Percentiles rank a stretch among this genome's conserved stretches.
Evolutionary conservation across 2,329 filamentous ascomycete genomes (phyloP).

Genomic region (Colletotrichum destructivum): DNA sequence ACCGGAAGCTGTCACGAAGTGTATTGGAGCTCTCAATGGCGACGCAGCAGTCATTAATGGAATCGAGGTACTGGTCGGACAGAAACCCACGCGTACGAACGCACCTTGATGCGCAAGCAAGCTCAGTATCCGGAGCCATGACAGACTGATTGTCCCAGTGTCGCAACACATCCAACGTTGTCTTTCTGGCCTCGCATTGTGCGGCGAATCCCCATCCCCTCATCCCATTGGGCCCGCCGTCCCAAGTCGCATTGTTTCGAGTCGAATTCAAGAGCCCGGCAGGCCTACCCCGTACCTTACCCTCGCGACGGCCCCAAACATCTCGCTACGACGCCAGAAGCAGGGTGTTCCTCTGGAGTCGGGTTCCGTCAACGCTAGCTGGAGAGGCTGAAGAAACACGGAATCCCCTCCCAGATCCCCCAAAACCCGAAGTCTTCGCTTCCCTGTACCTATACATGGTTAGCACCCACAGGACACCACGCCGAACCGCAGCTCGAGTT

Average conservation of each 20-base stretch:
- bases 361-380: not conserved
- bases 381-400: conserved; percentile 5
- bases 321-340: conserved; percentile 3
- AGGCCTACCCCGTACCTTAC: not conserved
- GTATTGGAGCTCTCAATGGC: too few relatives aligned
- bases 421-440: not conserved
- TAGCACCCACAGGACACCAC: conserved; percentile 14
- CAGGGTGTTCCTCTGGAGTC: conserved; percentile 23
- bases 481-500: conserved; percentile 8
- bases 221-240: conserved; percentile 53
- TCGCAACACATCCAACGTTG: not conserved
- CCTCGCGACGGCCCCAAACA: conserved; percentile 1
- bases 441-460: not conserved
- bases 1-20: too few relatives aligned
- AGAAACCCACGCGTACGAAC: not conserved
- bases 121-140: not conserved
- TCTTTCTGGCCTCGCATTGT: not conserved
- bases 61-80: not conserved
- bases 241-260: conserved; percentile 53
- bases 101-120: not conserved
- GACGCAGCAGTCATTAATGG: too few relatives aligned
- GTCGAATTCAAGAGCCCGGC: conserved; percentile 10
- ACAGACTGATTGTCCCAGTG: not conserved
- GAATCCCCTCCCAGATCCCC: not conserved
- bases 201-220: conserved; percentile 2